Evolutionary conservation across 305 asterid genomes (phyloP).

Genomic region (Fraxinus greggii): DNA sequence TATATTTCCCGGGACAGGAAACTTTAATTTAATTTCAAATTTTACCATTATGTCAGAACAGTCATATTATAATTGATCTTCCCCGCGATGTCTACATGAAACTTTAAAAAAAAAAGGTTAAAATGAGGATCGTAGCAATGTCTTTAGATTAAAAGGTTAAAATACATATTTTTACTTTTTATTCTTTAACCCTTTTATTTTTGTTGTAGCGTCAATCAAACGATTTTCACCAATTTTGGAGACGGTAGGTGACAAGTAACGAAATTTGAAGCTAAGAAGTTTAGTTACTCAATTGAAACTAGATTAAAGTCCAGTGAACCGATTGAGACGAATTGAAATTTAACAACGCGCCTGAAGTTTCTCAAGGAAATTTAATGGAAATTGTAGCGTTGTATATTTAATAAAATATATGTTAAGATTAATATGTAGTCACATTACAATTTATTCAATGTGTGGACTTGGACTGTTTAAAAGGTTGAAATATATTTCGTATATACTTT

Average conservation of each 20-base stretch:
- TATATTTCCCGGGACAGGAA: too few species aligned
- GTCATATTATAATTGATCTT: neutral
- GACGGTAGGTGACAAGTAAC: neutral
- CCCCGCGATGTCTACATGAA: neutral
- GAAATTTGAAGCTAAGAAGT: neutral
- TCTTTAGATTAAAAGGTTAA: too few species aligned
- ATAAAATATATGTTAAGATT: too few species aligned
- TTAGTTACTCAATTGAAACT: neutral
- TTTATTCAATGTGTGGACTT: neutral
- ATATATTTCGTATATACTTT: neutral
- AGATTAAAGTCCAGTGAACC: neutral
- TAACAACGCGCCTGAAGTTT: neutral
- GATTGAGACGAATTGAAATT: neutral
- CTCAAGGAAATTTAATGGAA: neutral
- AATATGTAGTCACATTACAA: neutral
- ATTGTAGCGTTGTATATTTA: neutral
- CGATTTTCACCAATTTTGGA: neutral
- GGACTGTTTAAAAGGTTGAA: neutral
- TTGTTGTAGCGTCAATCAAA: neutral
- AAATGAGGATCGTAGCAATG: neutral
- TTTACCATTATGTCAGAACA: neutral
- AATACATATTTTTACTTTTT: too few species aligned
- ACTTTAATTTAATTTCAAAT: neutral
- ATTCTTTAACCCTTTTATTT: neutral
- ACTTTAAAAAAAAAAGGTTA: neutral